Base-by-base conservation (phyloP, 176 grass and related monocot genomes). In the Hordeum marinum region DNA sequence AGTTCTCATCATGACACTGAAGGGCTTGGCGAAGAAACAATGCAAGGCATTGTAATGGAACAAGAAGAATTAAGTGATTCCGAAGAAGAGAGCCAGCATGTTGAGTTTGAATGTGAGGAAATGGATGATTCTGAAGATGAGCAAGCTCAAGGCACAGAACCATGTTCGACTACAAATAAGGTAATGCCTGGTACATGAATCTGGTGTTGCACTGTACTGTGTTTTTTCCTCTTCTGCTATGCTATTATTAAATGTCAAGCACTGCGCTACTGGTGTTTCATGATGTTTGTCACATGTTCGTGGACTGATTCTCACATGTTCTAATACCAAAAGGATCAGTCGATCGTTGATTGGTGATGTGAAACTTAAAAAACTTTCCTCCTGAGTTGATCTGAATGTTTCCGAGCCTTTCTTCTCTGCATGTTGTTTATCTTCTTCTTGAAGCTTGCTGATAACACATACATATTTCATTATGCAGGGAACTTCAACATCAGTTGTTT, bases 31-130 rank as follows among this genome's bases (percentile, higher is more conserved):
- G 91, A 92, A 41, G 93, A 94, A 84, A 89, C 84, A 59, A 82
- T 94, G 77, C 91, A 86, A 87, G 91, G 86, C 61, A 91, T 96
- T 87, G 79, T 95, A 75, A 96, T 98, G 93, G 96, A 96, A 85
- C 96, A 94, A 70, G 93, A 98, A 87, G 91, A 98, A 88, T 83
- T 94, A 55, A 98, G 91, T 89, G 96, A 96, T 79, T 99, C 96
- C 0, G 93, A 99, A 52, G 96, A 96, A 71, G 88, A 95, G 57
- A 90, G 63, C 57, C 85, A 89, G 70, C 85, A 92, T 75, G 93
- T 94, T 8, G 96, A 94, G 71, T 99, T 99, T 73, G 93, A 98
- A 91, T 71, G 91, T 72, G 91, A 93, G 86, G 87, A 95, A 87
- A 95, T 94, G 74, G 91, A 84, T 61, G 96, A 95, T 90, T 98